Conservation (phyloP, 371 early-diverging fungal species). For the Choanephora cucurbitarum region DNA sequence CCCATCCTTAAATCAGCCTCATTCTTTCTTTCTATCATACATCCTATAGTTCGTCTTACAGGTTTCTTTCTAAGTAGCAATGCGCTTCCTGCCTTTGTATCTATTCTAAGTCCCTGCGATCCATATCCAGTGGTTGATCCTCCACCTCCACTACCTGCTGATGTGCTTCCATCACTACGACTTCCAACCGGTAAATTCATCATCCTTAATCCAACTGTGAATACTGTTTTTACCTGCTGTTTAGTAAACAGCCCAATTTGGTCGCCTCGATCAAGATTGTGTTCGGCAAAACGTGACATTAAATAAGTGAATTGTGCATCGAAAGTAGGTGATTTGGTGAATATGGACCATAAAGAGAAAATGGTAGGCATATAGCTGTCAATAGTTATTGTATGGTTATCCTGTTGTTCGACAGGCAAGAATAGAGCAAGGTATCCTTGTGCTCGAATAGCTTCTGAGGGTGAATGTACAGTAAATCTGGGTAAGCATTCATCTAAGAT, state of each 20-base stretch:
- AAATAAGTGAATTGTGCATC: conserved; percentile 71
- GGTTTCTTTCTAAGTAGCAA: conserved; percentile 46
- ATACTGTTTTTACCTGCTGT: conserved; percentile 66
- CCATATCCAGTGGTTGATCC: conserved; percentile 46
- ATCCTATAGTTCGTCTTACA: conserved; percentile 15
- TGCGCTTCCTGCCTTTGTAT: conserved; percentile 47
- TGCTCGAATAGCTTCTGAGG: conserved; percentile 52
- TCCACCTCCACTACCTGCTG: conserved; percentile 31
- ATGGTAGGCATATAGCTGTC: conserved; percentile 79
- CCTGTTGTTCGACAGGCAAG: conserved; percentile 51
- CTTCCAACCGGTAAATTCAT: conserved; percentile 82
- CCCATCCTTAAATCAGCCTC: conserved; percentile 2
- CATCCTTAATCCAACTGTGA: conserved; percentile 69
- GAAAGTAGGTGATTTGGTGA: conserved; percentile 56
- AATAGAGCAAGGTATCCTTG: conserved; percentile 64
- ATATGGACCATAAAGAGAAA: conserved; percentile 79
- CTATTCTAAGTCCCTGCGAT: conserved; percentile 30
- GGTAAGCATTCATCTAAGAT: conserved; percentile 77
- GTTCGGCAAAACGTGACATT: conserved; percentile 68
- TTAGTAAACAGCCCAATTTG: conserved; percentile 65
- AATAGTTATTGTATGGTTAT: conserved; percentile 36
- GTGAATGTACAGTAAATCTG: conserved; percentile 58
- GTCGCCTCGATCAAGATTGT: conserved; percentile 41
- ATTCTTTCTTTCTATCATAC: neutral
- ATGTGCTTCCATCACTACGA: conserved; percentile 47